Evolutionary conservation across 768 basidiomycete genomes (phyloP).

Genomic region (Gymnopilus junonius): DNA sequence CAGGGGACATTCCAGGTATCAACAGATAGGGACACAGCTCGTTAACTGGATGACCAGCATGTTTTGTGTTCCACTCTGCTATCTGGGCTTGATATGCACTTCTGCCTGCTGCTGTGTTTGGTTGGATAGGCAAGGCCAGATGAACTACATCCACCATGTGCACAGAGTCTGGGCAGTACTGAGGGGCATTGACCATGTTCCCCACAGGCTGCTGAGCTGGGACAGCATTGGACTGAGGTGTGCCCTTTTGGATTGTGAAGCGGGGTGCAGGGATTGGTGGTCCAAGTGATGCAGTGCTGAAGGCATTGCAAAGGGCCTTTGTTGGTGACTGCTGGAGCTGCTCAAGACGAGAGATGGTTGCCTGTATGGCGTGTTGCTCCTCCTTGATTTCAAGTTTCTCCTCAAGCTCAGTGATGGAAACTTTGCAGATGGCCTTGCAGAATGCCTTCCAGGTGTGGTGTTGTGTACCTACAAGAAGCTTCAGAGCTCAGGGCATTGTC

Average conservation of each 20-base stretch:
- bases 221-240: no score
- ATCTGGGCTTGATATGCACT: conserved; percentile 16
- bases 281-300: background rate
- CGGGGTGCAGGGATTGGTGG: background rate
- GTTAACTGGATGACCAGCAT: background rate
- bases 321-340: background rate
- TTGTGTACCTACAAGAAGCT: background rate
- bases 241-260: background rate
- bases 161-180: background rate
- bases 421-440: conserved; percentile 10
- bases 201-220: no score
- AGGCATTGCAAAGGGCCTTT: background rate
- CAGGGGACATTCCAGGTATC: conserved; percentile 21
- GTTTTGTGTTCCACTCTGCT: conserved; percentile 2
- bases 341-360: background rate
- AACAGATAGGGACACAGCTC: conserved; percentile 25
- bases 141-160: background rate
- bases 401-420: conserved; percentile 6
- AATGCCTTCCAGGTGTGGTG: conserved; percentile 18
- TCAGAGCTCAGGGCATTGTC: conserved; percentile 9
- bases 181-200: background rate
- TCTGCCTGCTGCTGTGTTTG: conserved; percentile 18
- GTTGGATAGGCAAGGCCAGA: conserved; percentile 8
- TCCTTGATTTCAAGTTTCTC: conserved; percentile 13
- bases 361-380: background rate